Base-by-base conservation (phyloP, 2,329 filamentous ascomycete species). In the Trichoderma brevicompactum region DNA sequence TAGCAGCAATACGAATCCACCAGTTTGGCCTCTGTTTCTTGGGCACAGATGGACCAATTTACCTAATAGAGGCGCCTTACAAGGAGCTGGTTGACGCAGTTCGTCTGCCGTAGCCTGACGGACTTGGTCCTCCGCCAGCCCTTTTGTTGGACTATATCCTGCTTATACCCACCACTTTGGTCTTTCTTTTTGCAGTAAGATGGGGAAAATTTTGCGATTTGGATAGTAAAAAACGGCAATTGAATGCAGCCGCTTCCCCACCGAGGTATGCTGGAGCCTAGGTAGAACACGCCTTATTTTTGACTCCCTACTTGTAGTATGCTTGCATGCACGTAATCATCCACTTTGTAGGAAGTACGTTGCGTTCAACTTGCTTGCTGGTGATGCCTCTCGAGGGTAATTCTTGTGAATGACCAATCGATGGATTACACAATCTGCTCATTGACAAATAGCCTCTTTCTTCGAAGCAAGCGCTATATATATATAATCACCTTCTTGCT, bases 121-220 rank as follows among this genome's bases (percentile, higher is more conserved):
- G 58, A 62, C 46, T 43, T 44, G 48, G 28, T 41, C 46, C 46
- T 62, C 58, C 58, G 58, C 28, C 36, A 49, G 23, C 32, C 54
- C 54, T 44, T 6, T 43, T 28, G 23, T 40, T 44, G 10, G 52
- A 52, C 49, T 40, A 32, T 55, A 41, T 40, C 40, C 54, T 52
- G 44, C 10, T 36, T 41, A 60, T 60, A 9, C 13, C 46, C 44
- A 49, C 13, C 9, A n/a, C 8, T 5, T 10, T 60, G 13, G 56
- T 23, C 19, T 28, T 23, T 12, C 19, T 6, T 40, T 6, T 40
- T 9, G 56, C 7, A 12, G 34, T 23, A 50, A 36, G 36, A 56
- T 12, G 3, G 5, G 38, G 41, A 44, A 56, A 56, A 40, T 17
- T 44, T 13, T 23, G 5, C 2, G 8, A 7, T 34, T 38, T 7